Percentiles rank a stretch among this genome's conserved stretches.
Conservation (phyloP, 2,329 filamentous ascomycete species). For the Tolypocladium inflatum region DNA sequence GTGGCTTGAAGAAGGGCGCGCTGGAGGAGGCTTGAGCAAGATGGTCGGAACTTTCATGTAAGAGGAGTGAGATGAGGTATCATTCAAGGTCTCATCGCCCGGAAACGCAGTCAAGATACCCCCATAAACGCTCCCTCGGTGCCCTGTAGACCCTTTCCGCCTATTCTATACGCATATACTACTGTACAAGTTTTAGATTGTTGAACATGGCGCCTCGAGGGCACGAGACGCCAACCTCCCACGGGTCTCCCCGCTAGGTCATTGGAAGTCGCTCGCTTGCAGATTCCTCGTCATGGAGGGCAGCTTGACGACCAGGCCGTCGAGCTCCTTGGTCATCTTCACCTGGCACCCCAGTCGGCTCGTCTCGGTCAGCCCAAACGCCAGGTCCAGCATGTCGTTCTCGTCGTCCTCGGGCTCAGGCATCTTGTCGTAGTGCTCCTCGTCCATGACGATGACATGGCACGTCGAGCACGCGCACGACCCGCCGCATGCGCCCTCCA, state of each 20-base stretch:
- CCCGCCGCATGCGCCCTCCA: conserved; percentile 96
- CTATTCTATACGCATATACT: conserved; percentile 2
- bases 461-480: conserved; percentile 91
- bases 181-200: conserved; percentile 1
- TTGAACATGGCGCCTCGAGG: not conserved
- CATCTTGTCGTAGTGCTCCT: conserved; percentile 68
- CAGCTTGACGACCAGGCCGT: conserved; percentile 76
- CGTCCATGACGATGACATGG: conserved; percentile 74
- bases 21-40: conserved; percentile 40
- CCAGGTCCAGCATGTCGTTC: conserved; percentile 86
- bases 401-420: conserved; percentile 70
- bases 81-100: conserved; percentile 3
- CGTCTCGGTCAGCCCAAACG: conserved; percentile 84
- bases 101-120: conserved; percentile 7
- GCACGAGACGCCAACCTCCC: not conserved
- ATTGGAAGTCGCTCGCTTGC: conserved; percentile 83
- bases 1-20: conserved; percentile 47
- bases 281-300: conserved; percentile 93
- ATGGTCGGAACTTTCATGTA: conserved; percentile 11
- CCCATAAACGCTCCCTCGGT: not conserved
- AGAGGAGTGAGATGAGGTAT: conserved; percentile 11
- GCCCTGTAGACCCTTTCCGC: not conserved
- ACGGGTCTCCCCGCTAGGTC: not conserved
- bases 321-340: conserved; percentile 79
- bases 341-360: conserved; percentile 81